Evolutionary conservation across 106 monocot genomes (phyloP).

Genomic region (Hemerocallis citrina): DNA sequence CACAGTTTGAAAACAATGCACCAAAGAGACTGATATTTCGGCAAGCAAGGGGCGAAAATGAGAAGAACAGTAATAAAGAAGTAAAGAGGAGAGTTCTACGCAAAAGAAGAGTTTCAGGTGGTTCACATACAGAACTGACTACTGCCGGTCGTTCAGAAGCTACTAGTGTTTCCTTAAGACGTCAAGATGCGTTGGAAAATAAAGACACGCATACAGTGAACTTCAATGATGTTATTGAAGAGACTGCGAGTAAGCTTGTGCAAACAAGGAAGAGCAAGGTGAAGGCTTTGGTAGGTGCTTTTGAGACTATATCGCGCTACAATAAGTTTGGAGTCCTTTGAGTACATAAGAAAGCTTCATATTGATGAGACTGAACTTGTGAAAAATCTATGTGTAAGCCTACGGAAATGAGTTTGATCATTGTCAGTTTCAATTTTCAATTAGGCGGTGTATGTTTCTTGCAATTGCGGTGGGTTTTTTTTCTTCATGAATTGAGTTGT

Average conservation of each 20-base stretch:
- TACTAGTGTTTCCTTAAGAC: not conserved
- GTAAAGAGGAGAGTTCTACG: conserved; percentile 25
- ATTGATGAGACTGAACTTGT: too few species aligned
- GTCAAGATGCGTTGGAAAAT: conserved; percentile 9
- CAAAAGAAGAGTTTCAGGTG: conserved; percentile 14
- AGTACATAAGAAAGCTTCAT: too few species aligned
- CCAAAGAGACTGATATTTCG: conserved; percentile 54
- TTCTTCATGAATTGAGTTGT: too few species aligned
- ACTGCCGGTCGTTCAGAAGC: not conserved
- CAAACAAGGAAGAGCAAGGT: conserved; percentile 90
- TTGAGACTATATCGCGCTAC: conserved; percentile 93
- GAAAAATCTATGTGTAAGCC: too few species aligned
- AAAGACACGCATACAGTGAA: conserved; percentile 1
- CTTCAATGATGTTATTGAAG: conserved; percentile 86
- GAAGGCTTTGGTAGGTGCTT: conserved; percentile 92
- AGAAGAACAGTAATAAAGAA: conserved; percentile 3
- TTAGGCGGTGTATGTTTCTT: too few species aligned
- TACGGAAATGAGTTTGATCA: too few species aligned
- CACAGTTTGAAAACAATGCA: conserved; percentile 19
- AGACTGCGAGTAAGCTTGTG: conserved; percentile 82
- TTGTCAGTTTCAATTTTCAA: too few species aligned
- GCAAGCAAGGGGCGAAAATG: conserved; percentile 18
- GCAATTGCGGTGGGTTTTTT: too few species aligned
- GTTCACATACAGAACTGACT: not conserved
- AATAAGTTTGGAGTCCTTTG: too few species aligned